phyloP scores from a whole-genome alignment of 306 rosid genomes.

The Lathyrus sativus region DNA sequence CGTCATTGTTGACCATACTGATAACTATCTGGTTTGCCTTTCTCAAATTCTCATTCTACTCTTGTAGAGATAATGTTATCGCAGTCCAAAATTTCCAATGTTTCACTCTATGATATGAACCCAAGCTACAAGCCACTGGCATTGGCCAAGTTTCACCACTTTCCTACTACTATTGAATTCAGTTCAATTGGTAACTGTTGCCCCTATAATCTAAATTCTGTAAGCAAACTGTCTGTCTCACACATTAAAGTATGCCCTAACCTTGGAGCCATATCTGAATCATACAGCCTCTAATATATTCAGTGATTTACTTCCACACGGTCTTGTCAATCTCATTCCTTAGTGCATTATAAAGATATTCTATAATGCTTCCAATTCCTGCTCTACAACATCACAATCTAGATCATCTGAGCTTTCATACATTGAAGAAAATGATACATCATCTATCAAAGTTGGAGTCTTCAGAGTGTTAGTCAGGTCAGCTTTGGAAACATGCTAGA shows the following conservation, averaged over 20 bases:
- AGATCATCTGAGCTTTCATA: background rate
- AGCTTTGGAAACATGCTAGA: background rate
- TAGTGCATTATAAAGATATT: background rate
- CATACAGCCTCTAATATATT: background rate
- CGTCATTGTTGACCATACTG: too few relatives aligned
- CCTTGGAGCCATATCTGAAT: background rate
- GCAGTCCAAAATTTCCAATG: too few relatives aligned
- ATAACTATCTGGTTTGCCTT: too few relatives aligned
- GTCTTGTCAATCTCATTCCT: background rate
- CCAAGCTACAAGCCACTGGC: too few relatives aligned
- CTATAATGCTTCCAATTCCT: background rate
- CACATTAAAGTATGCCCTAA: background rate
- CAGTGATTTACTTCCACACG: slow-evolving; percentile 9
- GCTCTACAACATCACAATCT: background rate
- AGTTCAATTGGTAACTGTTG: background rate
- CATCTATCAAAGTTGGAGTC: background rate
- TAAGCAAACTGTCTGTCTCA: background rate
- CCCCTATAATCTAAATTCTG: background rate
- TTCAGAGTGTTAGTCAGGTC: background rate
- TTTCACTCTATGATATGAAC: too few relatives aligned
- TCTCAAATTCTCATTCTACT: too few relatives aligned
- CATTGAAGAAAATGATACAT: background rate
- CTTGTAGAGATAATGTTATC: too few relatives aligned
- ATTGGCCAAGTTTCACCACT: background rate
- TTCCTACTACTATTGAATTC: background rate